Evolutionary conservation across 306 rosid genomes (phyloP), one percentile per base, ranked within the genome.

Genomic region (Quercus mongolica): DNA sequence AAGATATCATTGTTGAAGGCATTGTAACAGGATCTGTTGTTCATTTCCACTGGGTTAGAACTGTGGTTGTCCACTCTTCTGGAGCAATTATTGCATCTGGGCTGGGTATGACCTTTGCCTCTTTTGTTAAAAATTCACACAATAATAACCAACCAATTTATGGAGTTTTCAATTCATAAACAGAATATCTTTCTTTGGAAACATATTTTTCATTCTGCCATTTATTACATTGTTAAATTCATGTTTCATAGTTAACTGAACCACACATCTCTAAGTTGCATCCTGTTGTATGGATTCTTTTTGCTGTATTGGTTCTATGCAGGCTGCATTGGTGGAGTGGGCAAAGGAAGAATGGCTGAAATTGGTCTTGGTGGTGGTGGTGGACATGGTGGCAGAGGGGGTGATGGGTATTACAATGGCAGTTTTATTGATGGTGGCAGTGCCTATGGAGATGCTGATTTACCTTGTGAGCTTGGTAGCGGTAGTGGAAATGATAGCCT

Each of bases 381-480:
- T 4, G 98, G 99, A 55, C 96, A 95, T 87, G 99, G 99, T 76
- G 99, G 99, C 30, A 84, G 83, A 83, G 99, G 99, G n/a, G 99
- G 98, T 38, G 94, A 93, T 75, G 99, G 98, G 70, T 92, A 86
- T 85, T 95, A 86, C 72, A 68, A 86, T 52, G 98, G 96, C 19
- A 90, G 74, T 76, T 95, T 85, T 75, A 88, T 93, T 82, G 96
- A 93, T 19, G 99, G 99, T 13, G 99, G 99, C 81, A 74, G 56
- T 67, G 69, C 89, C 20, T 90, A 95, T 78, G 99, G 99, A 75
- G 86, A 95, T 89, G 92, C 83, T 73, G 93, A 90, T 82, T 83
- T 95, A 75, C 99, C 99, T 4, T 95, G 99, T 84, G 94, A 95
- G 84, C 99, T 95, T 78, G 99, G 99, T 61, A 95, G 99, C 73